phyloP scores from a whole-genome alignment of 2,329 filamentous ascomycete species.

The Dactylonectria macrodidyma region DNA sequence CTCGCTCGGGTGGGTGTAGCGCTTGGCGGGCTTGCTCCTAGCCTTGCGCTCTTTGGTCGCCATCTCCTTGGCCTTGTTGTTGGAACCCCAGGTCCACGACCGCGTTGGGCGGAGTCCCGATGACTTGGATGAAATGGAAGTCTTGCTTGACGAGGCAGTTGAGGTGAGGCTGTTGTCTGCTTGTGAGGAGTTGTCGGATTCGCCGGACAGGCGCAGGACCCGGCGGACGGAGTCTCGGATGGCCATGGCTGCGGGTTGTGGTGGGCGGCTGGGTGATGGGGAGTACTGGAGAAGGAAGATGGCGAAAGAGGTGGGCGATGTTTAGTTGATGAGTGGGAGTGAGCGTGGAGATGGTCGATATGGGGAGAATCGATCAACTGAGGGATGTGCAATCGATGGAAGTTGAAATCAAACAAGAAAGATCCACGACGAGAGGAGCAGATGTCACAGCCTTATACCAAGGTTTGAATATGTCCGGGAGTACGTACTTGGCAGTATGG shows the following conservation, averaged over 20 bases:
- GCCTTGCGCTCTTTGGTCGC: constrained; percentile 49
- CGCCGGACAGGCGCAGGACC: constrained; percentile 54
- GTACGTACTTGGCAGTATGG: constrained; percentile 11
- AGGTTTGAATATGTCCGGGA: not conserved
- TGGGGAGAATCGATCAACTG: constrained; percentile 3
- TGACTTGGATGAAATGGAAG: constrained; percentile 50
- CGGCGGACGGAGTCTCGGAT: constrained; percentile 61
- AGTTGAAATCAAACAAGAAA: constrained; percentile 6
- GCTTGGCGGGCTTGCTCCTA: constrained; percentile 48
- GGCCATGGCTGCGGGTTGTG: constrained; percentile 51
- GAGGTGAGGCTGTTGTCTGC: constrained; percentile 49
- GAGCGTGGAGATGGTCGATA: not conserved
- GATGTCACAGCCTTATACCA: constrained; percentile 24
- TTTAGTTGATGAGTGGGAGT: not conserved
- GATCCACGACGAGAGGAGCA: constrained; percentile 10
- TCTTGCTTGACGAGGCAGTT: constrained; percentile 50
- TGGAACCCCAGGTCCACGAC: constrained; percentile 51
- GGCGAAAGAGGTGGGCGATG: not conserved
- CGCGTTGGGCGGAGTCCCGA: constrained; percentile 48
- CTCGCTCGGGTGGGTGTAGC: constrained; percentile 59
- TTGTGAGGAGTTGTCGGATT: constrained; percentile 50
- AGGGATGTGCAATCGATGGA: constrained; percentile 15
- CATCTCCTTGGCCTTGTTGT: constrained; percentile 49
- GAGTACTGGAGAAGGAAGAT: not conserved
- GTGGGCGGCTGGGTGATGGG: constrained; percentile 9